phyloP scores from a whole-genome alignment of 2,329 filamentous ascomycete genomes.

The Diplocarpon rosae region DNA sequence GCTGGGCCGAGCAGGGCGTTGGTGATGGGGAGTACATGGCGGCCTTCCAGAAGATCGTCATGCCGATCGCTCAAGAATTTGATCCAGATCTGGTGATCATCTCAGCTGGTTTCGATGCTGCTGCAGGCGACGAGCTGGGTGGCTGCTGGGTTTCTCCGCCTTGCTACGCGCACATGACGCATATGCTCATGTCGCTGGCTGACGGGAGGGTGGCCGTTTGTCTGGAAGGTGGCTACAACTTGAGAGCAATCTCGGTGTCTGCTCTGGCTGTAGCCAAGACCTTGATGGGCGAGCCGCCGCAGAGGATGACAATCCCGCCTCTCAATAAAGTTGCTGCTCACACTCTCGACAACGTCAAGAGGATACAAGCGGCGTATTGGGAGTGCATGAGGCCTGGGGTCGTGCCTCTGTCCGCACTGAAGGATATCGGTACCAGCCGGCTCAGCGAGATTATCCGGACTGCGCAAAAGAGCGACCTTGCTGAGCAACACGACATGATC shows the following conservation, averaged over 20 bases:
- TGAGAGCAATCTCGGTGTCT: conserved; percentile 83
- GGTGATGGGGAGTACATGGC: conserved; percentile 95
- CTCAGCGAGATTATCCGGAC: conserved; percentile 71
- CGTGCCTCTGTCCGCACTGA: conserved; percentile 41
- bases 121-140: conserved; percentile 83
- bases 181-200: conserved; percentile 95
- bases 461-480: conserved; percentile 62
- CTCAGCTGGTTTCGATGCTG: conserved; percentile 91
- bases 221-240: conserved; percentile 91
- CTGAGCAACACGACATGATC: conserved; percentile 65
- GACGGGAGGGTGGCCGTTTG: conserved; percentile 84
- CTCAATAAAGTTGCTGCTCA: conserved; percentile 46
- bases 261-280: conserved; percentile 85
- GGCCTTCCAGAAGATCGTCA: conserved; percentile 89
- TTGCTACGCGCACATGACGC: conserved; percentile 97
- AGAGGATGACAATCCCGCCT: conserved; percentile 43
- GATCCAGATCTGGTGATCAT: conserved; percentile 90
- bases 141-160: conserved; percentile 84
- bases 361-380: conserved; percentile 65
- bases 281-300: conserved; percentile 88
- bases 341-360: conserved; percentile 47
- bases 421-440: conserved; percentile 44
- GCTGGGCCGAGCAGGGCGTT: conserved; percentile 66
- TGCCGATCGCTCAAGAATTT: conserved; percentile 92
- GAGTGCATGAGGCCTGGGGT: conserved; percentile 69